Base-by-base conservation (phyloP, 805 yeast genomes). In the Lipomyces yamadae region DNA sequence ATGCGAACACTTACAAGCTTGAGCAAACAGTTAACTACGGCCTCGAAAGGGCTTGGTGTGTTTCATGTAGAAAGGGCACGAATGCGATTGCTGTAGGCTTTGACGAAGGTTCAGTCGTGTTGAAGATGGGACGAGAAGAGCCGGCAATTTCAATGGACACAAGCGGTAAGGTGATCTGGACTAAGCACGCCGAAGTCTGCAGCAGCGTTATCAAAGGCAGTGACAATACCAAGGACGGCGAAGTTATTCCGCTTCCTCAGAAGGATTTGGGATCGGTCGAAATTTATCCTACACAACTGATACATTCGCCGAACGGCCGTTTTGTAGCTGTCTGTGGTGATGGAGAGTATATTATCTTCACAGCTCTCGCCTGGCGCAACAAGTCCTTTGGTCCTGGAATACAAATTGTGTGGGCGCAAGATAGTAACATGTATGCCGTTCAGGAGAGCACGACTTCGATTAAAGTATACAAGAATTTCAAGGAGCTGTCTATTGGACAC, bases 311-410 rank as follows among this genome's bases (percentile, higher is more conserved):
- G 70, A 95, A 95, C 77, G 99, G 99, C 70, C 87, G 97, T 78
- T 95, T 90, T 77, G 98, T 93, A 52, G 90, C 98, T 34, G 97
- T 95, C 60, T 89, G 94, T 57, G 99, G 99, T 76, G 99, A 95
- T 80, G 98, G 97, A 67, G 99, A 95, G 79, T 94, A 92, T 78
- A 91, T 94, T 73, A 89, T 95, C 63, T 95, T 94, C 80, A 93
- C 98, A 1, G 94, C 99, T 1, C 84, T 95, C 74, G 98, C 98
- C 0, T 95, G 99, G 99, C 87, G 99, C 81, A 92, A 94, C 75
- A 95, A 92, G 81, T 84, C 92, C 60, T 95, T 90, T 78, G 98
- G 98, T 70, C 84, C 86, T 65, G 97, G 97, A 29, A 80, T 87
- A 63, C 98, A 92, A 75, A 92, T 96, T 77, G 96, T 87, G 55